Base-by-base conservation (phyloP, 129 eudicot genomes). In the carrot (Daucus carota) region DNA sequence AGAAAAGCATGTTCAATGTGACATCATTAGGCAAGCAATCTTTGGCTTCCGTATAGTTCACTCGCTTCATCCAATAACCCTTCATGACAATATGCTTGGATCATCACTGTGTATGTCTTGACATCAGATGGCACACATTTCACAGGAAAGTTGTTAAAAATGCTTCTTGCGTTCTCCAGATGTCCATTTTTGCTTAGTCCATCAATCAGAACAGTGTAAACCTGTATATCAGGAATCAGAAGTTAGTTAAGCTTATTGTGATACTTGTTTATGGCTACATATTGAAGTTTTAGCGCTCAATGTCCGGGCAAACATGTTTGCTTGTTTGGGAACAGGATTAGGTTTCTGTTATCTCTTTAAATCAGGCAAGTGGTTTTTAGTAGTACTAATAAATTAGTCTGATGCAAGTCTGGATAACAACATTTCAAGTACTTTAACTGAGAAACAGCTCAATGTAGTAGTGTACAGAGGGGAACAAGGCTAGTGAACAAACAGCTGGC, bases 361-460 rank as follows among this genome's bases (percentile, higher is more conserved):
- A 50, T 38, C 52, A 48, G 69, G 77, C 69, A 74, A 44, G 60
- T 34, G 48, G 48, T 74, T 69, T 46, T 73, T n/a, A 57, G n/a
- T 54, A n/a, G 63, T 54, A n/a, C 14, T 1, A 54, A 9, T 54
- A 1, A 22, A 7, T 54, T 2, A n/a, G 29, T 54, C 29, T 7
- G 28, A 6, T 50, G 59, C 3, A 50, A 50, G 59, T 48, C 8
- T 50, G 18, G 59, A 11, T 4, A 48, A 43, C 24, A 5, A 18
- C 57, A 18, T 17, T 50, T 24, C 59, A 18, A 20, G 22, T n/a
- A 54, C n/a, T 54, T n/a, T 8, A n/a, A 54, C 63, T 1, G 63
- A 54, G 29, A 54, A 70, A 70, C 73, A 70, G 32, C 73, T 70
- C 28, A n/a, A 40, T 70, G 48, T n/a, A n/a, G n/a, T n/a, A n/a